A percentile compares a stretch with the other conserved stretches of the same genome.
Evolutionary conservation across 805 yeast species (phyloP).

Genomic region (Saturnispora diversa): DNA sequence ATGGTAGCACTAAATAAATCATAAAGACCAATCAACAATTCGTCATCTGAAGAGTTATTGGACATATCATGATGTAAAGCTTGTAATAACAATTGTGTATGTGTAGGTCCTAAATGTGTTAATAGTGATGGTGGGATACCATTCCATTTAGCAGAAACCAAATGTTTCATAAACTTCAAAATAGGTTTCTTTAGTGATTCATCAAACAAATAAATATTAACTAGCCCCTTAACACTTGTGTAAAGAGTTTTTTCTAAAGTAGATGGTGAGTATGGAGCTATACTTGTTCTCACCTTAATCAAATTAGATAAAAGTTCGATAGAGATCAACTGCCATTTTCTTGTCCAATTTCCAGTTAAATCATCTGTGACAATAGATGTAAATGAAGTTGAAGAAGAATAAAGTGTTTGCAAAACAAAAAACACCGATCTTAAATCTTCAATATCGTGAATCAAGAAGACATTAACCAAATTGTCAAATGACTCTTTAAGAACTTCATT

Average conservation of each 20-base stretch:
- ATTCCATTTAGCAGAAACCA: constrained; percentile 51
- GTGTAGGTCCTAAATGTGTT: constrained; percentile 67
- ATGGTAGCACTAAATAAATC: constrained; percentile 60
- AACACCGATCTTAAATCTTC: constrained; percentile 45
- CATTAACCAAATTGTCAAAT: constrained; percentile 41
- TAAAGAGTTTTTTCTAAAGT: constrained; percentile 58
- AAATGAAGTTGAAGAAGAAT: constrained; percentile 32
- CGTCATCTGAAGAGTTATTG: constrained; percentile 44
- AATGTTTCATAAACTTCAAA: constrained; percentile 46
- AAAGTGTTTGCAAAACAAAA: constrained; percentile 47
- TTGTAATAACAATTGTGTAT: constrained; percentile 51
- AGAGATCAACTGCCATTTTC: constrained; percentile 41
- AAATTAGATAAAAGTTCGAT: constrained; percentile 51
- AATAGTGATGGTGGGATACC: constrained; percentile 65
- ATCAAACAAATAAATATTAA: constrained; percentile 47
- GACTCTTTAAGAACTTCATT: constrained; percentile 45
- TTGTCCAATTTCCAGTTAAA: constrained; percentile 38
- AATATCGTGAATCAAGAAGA: constrained; percentile 47
- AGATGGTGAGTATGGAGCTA: constrained; percentile 44
- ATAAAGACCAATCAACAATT: constrained; percentile 47
- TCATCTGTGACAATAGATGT: constrained; percentile 24
- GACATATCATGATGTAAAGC: constrained; percentile 54
- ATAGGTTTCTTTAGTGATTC: constrained; percentile 42
- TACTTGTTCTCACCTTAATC: constrained; percentile 46
- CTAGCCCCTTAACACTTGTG: constrained; percentile 45